Evolutionary conservation across 1,139 yeast species (phyloP).

Genomic region (Candida glucosophila): DNA sequence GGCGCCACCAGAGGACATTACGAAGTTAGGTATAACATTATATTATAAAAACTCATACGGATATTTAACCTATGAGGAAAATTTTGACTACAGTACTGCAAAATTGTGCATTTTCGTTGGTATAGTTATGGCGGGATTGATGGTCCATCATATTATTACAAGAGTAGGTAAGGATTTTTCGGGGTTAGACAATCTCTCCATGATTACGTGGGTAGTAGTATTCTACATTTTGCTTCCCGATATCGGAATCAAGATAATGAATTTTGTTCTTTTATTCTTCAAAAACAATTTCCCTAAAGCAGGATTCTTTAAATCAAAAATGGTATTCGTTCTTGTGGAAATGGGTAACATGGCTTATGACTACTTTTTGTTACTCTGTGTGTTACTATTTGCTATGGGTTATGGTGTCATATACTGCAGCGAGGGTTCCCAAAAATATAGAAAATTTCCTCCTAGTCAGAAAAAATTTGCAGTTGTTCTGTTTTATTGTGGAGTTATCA

Average conservation of each 20-base stretch:
- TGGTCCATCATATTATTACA: too few relatives aligned
- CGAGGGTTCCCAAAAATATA: constrained; percentile 19
- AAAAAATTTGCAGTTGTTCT: constrained; percentile 10
- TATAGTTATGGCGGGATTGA: too few relatives aligned
- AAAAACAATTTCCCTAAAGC: constrained; percentile 10
- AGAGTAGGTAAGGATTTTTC: constrained; percentile 21
- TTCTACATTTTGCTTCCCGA: constrained; percentile 22
- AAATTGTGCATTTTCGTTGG: too few relatives aligned
- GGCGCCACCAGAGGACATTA: too few relatives aligned
- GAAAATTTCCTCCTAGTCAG: constrained; percentile 17
- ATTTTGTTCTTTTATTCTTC: constrained; percentile 9
- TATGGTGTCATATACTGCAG: constrained; percentile 30
- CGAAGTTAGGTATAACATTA: too few relatives aligned
- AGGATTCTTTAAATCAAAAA: constrained; percentile 2
- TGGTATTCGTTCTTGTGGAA: constrained; percentile 2
- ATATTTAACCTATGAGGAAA: too few relatives aligned
- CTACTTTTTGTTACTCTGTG: too few relatives aligned
- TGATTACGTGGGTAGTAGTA: constrained; percentile 23
- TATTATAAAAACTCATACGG: too few relatives aligned
- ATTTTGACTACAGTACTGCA: too few relatives aligned
- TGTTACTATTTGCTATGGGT: constrained; percentile 30
- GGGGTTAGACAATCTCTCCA: constrained; percentile 24
- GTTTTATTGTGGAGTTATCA: not conserved
- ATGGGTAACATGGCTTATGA: too few relatives aligned
- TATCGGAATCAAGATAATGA: constrained; percentile 7